These are phyloP conservation scores for Candida chauliodis DNA, from an alignment of 805 yeast genomes.

Conservation along the genomic window DNA sequence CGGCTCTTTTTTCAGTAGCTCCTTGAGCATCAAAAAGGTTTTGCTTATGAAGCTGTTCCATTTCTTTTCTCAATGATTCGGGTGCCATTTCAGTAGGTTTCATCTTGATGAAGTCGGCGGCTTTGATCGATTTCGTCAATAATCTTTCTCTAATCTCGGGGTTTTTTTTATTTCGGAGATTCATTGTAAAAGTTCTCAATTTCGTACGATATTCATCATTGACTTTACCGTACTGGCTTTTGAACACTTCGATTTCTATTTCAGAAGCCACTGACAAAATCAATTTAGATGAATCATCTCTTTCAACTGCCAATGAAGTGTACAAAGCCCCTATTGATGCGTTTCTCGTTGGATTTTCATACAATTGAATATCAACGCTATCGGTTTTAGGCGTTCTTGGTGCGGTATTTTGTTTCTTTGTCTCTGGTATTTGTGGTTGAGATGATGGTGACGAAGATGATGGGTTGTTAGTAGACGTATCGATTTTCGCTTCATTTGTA, in stretches of 20 bases:
- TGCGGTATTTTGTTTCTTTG: slow-evolving; percentile 34
- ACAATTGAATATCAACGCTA: slow-evolving; percentile 65
- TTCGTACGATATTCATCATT: slow-evolving; percentile 71
- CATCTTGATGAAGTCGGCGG: slow-evolving; percentile 71
- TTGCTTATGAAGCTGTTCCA: slow-evolving; percentile 80
- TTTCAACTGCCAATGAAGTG: slow-evolving; percentile 83
- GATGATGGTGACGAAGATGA: slow-evolving; percentile 12
- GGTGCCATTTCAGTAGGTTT: slow-evolving; percentile 95
- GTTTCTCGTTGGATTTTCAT: slow-evolving; percentile 78
- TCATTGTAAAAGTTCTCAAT: slow-evolving; percentile 81
- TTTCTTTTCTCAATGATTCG: slow-evolving; percentile 78
- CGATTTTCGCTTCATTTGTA: neutral
- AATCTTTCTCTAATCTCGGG: slow-evolving; percentile 76
- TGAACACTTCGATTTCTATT: slow-evolving; percentile 71
- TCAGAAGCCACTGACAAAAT: slow-evolving; percentile 63
- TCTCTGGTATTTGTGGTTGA: slow-evolving; percentile 12
- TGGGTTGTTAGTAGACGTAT: slow-evolving; percentile 2
- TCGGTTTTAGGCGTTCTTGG: slow-evolving; percentile 82
- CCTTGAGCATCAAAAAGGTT: slow-evolving; percentile 96
- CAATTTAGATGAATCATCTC: slow-evolving; percentile 53
- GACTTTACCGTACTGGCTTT: slow-evolving; percentile 53
- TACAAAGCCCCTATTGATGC: slow-evolving; percentile 80
- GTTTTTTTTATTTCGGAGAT: slow-evolving; percentile 83
- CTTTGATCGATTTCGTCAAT: slow-evolving; percentile 60
- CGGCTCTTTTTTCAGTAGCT: slow-evolving; percentile 92